A percentile compares a stretch with the other conserved stretches of the same genome.
Conservation (phyloP, 148 eudicot species). For the Rhododendron henanense region DNA sequence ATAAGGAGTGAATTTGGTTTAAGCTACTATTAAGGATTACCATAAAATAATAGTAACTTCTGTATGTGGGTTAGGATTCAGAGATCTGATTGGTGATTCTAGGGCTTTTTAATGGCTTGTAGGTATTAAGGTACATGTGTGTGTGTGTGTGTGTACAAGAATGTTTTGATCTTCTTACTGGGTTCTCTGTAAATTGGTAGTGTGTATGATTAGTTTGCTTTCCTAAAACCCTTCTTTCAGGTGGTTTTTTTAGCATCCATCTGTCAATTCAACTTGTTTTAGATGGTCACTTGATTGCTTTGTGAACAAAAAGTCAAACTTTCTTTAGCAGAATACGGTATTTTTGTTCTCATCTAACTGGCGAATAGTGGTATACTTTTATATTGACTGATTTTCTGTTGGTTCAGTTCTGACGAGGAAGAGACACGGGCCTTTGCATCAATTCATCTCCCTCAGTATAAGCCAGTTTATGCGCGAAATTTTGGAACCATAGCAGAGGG, state of each 20-base stretch:
- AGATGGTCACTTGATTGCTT: background rate
- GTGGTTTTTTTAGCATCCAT: background rate
- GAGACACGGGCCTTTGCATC: constrained; percentile 12
- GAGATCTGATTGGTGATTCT: constrained; percentile 4
- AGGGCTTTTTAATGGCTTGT: constrained; percentile 4
- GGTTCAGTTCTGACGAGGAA: constrained; percentile 10
- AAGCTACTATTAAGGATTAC: background rate
- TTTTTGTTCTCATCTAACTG: constrained; percentile 11
- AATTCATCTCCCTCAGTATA: background rate
- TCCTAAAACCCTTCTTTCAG: background rate
- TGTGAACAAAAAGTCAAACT: background rate
- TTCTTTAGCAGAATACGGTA: constrained; percentile 10
- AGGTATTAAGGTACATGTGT: background rate
- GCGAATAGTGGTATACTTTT: background rate
- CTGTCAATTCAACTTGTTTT: background rate
- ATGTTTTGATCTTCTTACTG: background rate
- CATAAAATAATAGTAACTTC: background rate
- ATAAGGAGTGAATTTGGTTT: background rate
- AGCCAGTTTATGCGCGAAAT: background rate
- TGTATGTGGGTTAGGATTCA: background rate
- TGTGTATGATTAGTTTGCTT: background rate
- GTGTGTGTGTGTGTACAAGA: background rate
- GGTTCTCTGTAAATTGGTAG: background rate
- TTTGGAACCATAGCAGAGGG: constrained; percentile 46
- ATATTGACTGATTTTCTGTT: constrained; percentile 7